These are phyloP conservation scores for Sarocladium brachiariae DNA, from an alignment of 2,329 filamentous ascomycete species.

Conservation along the genomic window DNA sequence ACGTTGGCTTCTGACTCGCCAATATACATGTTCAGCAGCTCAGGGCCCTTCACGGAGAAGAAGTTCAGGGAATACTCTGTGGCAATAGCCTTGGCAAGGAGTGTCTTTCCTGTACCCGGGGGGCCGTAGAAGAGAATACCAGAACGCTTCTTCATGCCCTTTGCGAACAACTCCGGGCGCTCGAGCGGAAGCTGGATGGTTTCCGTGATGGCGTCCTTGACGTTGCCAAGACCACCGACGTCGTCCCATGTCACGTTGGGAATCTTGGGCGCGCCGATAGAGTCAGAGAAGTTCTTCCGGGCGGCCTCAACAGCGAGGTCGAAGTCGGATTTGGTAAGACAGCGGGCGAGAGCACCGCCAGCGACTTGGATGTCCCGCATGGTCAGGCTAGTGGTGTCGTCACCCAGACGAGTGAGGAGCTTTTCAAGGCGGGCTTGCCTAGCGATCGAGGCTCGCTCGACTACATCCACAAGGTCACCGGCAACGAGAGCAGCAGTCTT, in stretches of 20 bases:
- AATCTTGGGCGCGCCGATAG: slow-evolving; percentile 96
- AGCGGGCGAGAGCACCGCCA: slow-evolving; percentile 71
- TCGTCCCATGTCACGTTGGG: slow-evolving; percentile 96
- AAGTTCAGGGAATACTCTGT: slow-evolving; percentile 93
- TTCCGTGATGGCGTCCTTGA: slow-evolving; percentile 95
- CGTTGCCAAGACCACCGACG: slow-evolving; percentile 84
- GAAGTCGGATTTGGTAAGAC: slow-evolving; percentile 77
- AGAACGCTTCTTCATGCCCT: slow-evolving; percentile 96
- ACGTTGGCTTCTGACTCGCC: slow-evolving; percentile 92
- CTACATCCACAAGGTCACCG: slow-evolving; percentile 88
- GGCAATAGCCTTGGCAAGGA: slow-evolving; percentile 88
- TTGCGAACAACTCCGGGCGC: slow-evolving; percentile 87
- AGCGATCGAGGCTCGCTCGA: slow-evolving; percentile 79
- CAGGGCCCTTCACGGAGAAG: slow-evolving; percentile 88
- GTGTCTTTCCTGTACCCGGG: slow-evolving; percentile 83
- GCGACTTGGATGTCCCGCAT: slow-evolving; percentile 81
- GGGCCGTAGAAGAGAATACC: slow-evolving; percentile 90
- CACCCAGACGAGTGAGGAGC: slow-evolving; percentile 36
- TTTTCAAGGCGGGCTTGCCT: slow-evolving; percentile 68
- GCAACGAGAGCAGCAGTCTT: slow-evolving; percentile 95
- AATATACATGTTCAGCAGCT: slow-evolving; percentile 93
- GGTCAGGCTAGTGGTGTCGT: slow-evolving; percentile 41
- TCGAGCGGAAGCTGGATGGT: slow-evolving; percentile 92
- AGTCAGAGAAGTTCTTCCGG: slow-evolving; percentile 94
- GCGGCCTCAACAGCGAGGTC: slow-evolving; percentile 91